Conservation (phyloP, 2,329 filamentous ascomycete species). For the Hypoxylon sp. region DNA sequence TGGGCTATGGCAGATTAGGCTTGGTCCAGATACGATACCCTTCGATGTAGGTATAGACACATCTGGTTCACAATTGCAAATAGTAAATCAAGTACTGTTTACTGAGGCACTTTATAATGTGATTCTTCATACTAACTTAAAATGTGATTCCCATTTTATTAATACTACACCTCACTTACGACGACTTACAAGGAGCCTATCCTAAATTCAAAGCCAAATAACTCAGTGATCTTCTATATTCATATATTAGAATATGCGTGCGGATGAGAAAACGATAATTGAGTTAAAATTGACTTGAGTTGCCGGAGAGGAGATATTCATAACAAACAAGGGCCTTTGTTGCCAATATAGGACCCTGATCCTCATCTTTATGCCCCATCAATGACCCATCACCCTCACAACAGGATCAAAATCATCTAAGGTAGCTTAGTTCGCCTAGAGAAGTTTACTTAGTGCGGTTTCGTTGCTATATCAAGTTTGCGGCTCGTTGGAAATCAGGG, state of each 20-base stretch:
- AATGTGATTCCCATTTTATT: background rate
- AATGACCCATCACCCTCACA: background rate
- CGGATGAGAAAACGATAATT: background rate
- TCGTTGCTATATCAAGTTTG: background rate
- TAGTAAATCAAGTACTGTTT: slow-evolving; percentile 44
- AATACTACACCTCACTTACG: background rate
- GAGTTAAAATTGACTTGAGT: background rate
- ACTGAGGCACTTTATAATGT: slow-evolving; percentile 8
- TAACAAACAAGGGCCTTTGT: background rate
- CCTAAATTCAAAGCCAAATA: background rate
- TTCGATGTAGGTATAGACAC: slow-evolving; percentile 52
- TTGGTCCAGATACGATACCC: slow-evolving; percentile 51
- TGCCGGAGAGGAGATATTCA: background rate
- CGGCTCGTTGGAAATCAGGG: too few relatives aligned
- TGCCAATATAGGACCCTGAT: background rate
- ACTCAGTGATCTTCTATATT: background rate
- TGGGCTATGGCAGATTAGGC: slow-evolving; percentile 34
- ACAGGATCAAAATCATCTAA: background rate
- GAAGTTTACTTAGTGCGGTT: background rate
- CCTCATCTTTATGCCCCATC: background rate
- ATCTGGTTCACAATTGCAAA: slow-evolving; percentile 42
- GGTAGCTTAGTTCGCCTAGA: background rate
- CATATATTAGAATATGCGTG: background rate
- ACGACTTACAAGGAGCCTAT: background rate
- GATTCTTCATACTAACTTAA: background rate